Evolutionary conservation across 495 filamentous ascomycete genomes (phyloP), one percentile per base, ranked within the genome.

Genomic region (Articulospora tetracladia): DNA sequence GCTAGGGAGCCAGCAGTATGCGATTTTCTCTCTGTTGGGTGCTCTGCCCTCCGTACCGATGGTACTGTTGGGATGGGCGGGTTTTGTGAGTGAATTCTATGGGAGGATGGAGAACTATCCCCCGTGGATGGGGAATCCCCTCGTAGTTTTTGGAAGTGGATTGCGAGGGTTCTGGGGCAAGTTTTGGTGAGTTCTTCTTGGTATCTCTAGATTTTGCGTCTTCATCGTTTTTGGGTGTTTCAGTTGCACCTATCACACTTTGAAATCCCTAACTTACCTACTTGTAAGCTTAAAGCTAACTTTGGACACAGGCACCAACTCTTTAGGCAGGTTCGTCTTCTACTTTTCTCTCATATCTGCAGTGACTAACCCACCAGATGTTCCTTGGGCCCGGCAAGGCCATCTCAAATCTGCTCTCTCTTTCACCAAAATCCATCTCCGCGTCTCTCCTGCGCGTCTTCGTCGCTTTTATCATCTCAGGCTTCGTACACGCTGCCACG

Each of bases 121-220:
- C 1, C 4, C 19, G n/a, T 41, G 19, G 30, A 55, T 55, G 53
- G 53, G 53, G 17, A 55, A 23, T 22, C 53, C 32, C n/a, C 1
- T 17, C 13, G 30, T 55, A 8, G 53, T 55, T 28, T 36, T n/a
- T 20, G 23, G 10, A 1, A 39, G 53, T 41, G 53, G 53, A 39
- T 41, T 55, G 23, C 36, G 32, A 23, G 53, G 53, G 3, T 55
- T 55, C 23, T 55, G 53, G 53, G 53, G 53, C 3, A 55, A 34
- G 28, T 20, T 22, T 39, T 41, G 53, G 39, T 44, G n/a, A 44
- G 39, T 44, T 7, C 7, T 34, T 34, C n/a, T 17, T 7, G 39
- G 8, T 8, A 11, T 44, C 3, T 44, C 3, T 44, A 6, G 39
- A 44, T 44, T 44, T 19, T 44, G 3, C 17, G 39, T 19, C 30